A percentile compares a stretch with the other conserved stretches of the same genome.
phyloP scores from a whole-genome alignment of 192 early-diverging fungal genomes.

The Rhizoclosmatium sp. region DNA sequence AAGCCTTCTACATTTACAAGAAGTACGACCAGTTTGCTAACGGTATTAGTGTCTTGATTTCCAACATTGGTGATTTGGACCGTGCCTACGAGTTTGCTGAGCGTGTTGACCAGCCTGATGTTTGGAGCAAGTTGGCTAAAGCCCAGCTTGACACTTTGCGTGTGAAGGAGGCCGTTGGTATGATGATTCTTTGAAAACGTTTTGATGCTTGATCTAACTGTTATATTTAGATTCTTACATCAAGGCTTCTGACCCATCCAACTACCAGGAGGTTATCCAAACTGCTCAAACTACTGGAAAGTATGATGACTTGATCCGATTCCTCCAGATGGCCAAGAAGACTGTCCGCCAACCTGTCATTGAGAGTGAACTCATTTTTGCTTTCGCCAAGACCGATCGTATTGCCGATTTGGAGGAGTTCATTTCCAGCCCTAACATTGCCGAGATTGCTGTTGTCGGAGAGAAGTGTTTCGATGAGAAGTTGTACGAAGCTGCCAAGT shows the following conservation, averaged over 20 bases:
- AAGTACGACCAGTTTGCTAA: constrained; percentile 89
- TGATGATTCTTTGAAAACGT: constrained; percentile 14
- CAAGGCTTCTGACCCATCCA: constrained; percentile 89
- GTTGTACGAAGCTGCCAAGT: constrained; percentile 92
- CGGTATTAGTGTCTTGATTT: constrained; percentile 91
- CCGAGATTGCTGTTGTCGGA: constrained; percentile 88
- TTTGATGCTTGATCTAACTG: not conserved
- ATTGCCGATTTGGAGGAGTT: constrained; percentile 94
- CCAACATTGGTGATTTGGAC: constrained; percentile 91
- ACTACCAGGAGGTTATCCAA: constrained; percentile 88
- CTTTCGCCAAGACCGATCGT: constrained; percentile 94
- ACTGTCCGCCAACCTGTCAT: constrained; percentile 93
- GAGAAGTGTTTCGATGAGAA: constrained; percentile 94
- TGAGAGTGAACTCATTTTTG: constrained; percentile 94
- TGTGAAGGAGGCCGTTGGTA: constrained; percentile 92
- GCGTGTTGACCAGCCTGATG: constrained; percentile 85
- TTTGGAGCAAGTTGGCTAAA: constrained; percentile 95
- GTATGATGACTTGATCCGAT: constrained; percentile 95
- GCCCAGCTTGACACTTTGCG: constrained; percentile 90
- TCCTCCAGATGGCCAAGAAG: constrained; percentile 94
- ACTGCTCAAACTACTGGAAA: constrained; percentile 84
- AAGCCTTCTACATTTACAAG: constrained; percentile 96
- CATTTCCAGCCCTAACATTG: constrained; percentile 91
- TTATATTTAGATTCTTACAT: constrained; percentile 86
- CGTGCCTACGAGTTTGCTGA: constrained; percentile 98